phyloP scores from a whole-genome alignment of 169 alveolate genomes.

The Cryptosporidium baileyi region DNA sequence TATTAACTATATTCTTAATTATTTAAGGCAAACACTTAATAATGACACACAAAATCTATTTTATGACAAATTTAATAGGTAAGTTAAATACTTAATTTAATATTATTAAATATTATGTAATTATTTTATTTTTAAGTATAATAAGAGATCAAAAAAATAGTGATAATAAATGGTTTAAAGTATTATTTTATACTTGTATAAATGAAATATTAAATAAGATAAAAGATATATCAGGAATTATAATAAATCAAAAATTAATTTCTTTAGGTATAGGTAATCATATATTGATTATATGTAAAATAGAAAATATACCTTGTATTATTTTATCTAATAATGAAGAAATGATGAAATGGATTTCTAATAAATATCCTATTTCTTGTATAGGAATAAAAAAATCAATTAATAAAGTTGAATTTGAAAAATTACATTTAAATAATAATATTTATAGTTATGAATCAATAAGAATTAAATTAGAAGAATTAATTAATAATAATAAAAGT shows the following conservation, averaged over 20 bases:
- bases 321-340: slow-evolving; percentile 10
- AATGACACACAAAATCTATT: slow-evolving; percentile 7
- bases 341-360: not conserved
- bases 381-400: slow-evolving; percentile 21
- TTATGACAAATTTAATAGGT: slow-evolving; percentile 19
- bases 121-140: not conserved
- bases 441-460: not conserved
- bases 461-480: not conserved
- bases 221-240: slow-evolving; percentile 9
- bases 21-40: slow-evolving; percentile 20
- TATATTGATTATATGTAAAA: slow-evolving; percentile 1
- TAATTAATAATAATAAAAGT: not conserved
- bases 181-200: slow-evolving; percentile 20
- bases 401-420: not conserved
- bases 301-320: slow-evolving; percentile 29
- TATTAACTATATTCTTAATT: not conserved
- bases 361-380: not conserved
- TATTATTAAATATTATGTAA: not conserved
- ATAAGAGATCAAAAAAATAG: not conserved
- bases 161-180: slow-evolving; percentile 19
- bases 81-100: not conserved
- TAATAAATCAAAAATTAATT: slow-evolving; percentile 1
- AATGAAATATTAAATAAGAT: slow-evolving; percentile 22
- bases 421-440: not conserved
- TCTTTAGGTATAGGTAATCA: slow-evolving; percentile 29